A percentile compares a stretch with the other conserved stretches of the same genome.
Evolutionary conservation across 2,329 filamentous ascomycete genomes (phyloP).

Genomic region (Macrophomina pseudophaseolina): DNA sequence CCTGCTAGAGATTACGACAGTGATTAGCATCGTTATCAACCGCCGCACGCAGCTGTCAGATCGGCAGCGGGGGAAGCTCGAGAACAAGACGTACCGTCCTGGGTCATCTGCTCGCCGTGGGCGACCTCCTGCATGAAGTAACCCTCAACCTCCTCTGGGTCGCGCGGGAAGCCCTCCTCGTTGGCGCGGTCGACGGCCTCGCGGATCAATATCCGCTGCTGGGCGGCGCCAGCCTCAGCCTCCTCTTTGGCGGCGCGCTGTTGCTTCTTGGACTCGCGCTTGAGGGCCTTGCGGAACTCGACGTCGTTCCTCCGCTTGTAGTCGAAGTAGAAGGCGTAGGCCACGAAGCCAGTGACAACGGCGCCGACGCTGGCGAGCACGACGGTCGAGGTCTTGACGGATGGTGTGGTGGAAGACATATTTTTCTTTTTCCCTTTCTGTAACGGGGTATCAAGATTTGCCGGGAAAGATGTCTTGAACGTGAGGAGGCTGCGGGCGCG

Average conservation of each 20-base stretch:
- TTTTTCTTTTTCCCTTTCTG: background rate
- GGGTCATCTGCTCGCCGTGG: conserved; percentile 80
- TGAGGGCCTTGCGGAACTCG: conserved; percentile 66
- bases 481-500: conserved; percentile 21
- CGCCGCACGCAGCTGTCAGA: conserved; percentile 10
- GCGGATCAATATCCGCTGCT: conserved; percentile 76
- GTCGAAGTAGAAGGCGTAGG: conserved; percentile 71
- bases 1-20: conserved; percentile 50
- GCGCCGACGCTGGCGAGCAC: conserved; percentile 64
- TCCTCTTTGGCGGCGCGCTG: conserved; percentile 74
- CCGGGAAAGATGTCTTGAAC: background rate
- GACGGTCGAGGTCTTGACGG: conserved; percentile 62
- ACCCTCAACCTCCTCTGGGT: conserved; percentile 89
- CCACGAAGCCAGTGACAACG: conserved; percentile 62
- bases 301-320: conserved; percentile 67
- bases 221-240: conserved; percentile 67
- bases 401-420: conserved; percentile 41
- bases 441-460: background rate
- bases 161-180: conserved; percentile 87
- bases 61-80: no score
- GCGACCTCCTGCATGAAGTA: conserved; percentile 98
- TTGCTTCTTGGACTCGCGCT: conserved; percentile 76
- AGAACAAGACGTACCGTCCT: conserved; percentile 66
- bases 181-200: conserved; percentile 78
- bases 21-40: background rate